Conservation (phyloP, 768 basidiomycete genomes). For the Agrocybe pediades region DNA sequence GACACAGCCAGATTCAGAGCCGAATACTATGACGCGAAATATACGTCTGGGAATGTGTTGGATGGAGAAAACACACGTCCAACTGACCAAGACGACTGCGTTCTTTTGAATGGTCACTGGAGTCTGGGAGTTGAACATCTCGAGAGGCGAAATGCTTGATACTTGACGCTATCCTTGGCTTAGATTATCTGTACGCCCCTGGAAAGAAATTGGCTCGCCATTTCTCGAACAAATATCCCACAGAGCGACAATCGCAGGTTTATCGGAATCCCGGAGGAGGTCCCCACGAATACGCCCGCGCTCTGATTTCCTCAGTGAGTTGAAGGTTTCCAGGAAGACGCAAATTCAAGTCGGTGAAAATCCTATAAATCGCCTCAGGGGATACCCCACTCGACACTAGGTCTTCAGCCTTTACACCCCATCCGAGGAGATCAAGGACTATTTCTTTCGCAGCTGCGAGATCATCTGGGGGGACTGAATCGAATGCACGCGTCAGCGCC, state of each 20-base stretch:
- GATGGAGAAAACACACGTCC: neutral
- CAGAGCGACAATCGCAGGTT: too few relatives aligned
- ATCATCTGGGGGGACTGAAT: slow-evolving; percentile 41
- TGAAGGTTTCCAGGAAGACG: slow-evolving; percentile 31
- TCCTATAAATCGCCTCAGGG: slow-evolving; percentile 33
- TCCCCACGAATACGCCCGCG: slow-evolving; percentile 13
- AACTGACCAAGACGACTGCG: neutral
- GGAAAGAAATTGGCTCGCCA: too few relatives aligned
- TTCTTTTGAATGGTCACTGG: neutral
- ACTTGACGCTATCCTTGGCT: too few relatives aligned
- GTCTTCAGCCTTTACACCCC: slow-evolving; percentile 53
- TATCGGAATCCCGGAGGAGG: slow-evolving; percentile 3
- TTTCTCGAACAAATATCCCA: too few relatives aligned
- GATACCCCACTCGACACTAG: slow-evolving; percentile 47
- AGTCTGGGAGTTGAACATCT: too few relatives aligned
- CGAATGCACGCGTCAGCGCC: neutral
- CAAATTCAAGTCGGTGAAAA: slow-evolving; percentile 46
- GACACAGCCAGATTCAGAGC: too few relatives aligned
- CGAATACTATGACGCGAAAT: neutral
- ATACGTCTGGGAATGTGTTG: neutral
- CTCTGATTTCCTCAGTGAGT: slow-evolving; percentile 13
- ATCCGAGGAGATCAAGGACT: slow-evolving; percentile 58
- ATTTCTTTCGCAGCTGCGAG: slow-evolving; percentile 45
- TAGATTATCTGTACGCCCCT: too few relatives aligned
- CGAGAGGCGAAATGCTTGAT: too few relatives aligned